A percentile compares a stretch with the other conserved stretches of the same genome.
Conservation (phyloP, 306 rosid species). For the Inga oerstediana region DNA sequence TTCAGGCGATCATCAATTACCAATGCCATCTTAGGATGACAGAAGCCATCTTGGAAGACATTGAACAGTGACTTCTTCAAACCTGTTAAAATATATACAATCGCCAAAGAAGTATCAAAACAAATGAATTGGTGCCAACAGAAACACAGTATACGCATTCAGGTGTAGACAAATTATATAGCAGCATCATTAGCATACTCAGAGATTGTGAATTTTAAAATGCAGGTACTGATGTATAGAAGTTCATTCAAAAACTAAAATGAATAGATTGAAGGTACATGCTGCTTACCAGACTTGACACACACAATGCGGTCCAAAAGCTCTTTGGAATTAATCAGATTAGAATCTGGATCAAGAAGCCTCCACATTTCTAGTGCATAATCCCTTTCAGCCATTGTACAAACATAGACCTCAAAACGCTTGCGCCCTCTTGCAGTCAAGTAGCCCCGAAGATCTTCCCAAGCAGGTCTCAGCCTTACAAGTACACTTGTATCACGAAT, state of each 20-base stretch:
- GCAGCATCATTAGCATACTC: slow-evolving; percentile 11
- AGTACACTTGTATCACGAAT: slow-evolving; percentile 99
- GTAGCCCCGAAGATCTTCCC: slow-evolving; percentile 99
- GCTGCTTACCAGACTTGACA: slow-evolving; percentile 86
- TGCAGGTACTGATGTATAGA: slow-evolving; percentile 13
- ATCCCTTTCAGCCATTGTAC: slow-evolving; percentile 99
- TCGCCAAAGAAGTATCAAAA: slow-evolving; percentile 10
- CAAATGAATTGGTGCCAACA: slow-evolving; percentile 21
- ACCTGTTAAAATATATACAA: slow-evolving; percentile 53
- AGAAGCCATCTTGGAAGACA: slow-evolving; percentile 86
- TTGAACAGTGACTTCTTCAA: slow-evolving; percentile 86
- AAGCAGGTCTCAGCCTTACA: slow-evolving; percentile 98
- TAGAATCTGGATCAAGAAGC: slow-evolving; percentile 98
- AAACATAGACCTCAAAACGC: slow-evolving; percentile 99
- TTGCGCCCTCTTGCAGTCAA: slow-evolving; percentile 98
- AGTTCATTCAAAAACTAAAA: slow-evolving; percentile 25
- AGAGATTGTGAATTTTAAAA: slow-evolving; percentile 6
- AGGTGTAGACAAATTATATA: slow-evolving; percentile 19
- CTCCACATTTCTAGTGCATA: slow-evolving; percentile 99
- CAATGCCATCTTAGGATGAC: slow-evolving; percentile 96
- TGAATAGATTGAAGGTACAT: slow-evolving; percentile 23
- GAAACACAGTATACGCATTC: slow-evolving; percentile 20
- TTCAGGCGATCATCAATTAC: slow-evolving; percentile 99
- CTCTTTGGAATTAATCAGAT: slow-evolving; percentile 87
- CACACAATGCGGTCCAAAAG: slow-evolving; percentile 91